Evolutionary conservation across 2,329 filamentous ascomycete genomes (phyloP).

Genomic region (Colletotrichum sp.): DNA sequence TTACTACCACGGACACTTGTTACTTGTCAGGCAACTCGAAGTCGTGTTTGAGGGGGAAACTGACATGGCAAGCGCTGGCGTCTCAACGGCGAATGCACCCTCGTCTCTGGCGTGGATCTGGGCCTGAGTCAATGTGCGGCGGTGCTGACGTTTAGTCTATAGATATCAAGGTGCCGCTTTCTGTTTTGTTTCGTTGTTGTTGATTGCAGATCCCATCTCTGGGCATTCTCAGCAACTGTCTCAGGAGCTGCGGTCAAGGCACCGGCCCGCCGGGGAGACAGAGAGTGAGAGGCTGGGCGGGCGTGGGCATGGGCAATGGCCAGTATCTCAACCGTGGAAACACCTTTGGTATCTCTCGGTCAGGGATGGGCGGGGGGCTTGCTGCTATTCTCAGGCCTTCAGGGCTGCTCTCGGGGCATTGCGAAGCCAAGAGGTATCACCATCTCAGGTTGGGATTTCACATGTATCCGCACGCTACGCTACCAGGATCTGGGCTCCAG

Average conservation of each 20-base stretch:
- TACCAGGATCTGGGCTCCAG: neutral
- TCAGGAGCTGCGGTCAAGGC: constrained; percentile 15
- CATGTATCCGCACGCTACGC: constrained; percentile 7
- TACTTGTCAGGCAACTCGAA: neutral
- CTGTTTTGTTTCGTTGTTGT: constrained; percentile 3
- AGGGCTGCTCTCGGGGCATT: constrained; percentile 6
- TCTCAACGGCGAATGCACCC: neutral
- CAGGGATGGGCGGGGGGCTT: constrained; percentile 7
- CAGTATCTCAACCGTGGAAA: neutral
- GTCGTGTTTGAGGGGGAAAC: neutral
- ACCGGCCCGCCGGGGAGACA: neutral
- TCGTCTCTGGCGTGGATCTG: neutral
- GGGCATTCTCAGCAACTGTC: constrained; percentile 9
- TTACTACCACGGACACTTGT: neutral
- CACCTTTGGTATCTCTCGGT: neutral
- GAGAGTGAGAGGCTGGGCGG: neutral
- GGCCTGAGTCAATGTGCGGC: neutral
- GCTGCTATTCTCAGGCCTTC: constrained; percentile 6
- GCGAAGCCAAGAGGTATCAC: constrained; percentile 17
- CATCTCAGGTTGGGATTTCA: constrained; percentile 13
- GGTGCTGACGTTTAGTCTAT: neutral
- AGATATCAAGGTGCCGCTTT: constrained; percentile 4
- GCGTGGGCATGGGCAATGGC: neutral
- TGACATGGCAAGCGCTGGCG: neutral
- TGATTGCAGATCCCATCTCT: constrained; percentile 18